These are phyloP conservation scores for Heritiera littoralis DNA, from an alignment of 345 rosid genomes.

Conservation along the genomic window DNA sequence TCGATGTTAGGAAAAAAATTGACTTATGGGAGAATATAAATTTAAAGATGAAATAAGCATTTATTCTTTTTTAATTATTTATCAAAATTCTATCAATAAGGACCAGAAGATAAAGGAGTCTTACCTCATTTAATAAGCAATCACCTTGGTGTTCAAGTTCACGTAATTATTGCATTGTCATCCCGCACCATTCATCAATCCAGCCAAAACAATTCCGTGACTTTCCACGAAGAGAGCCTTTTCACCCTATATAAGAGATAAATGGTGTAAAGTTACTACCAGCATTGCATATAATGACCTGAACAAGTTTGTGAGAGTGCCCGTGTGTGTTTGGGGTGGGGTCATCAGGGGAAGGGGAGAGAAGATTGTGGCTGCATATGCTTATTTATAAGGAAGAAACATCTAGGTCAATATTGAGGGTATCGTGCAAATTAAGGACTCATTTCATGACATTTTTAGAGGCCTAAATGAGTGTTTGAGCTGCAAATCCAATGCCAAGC, in stretches of 20 bases:
- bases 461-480: too few species aligned
- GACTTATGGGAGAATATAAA: background rate
- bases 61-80: background rate
- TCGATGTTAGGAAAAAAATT: background rate
- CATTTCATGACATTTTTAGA: too few species aligned
- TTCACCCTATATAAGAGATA: slow-evolving; percentile 49
- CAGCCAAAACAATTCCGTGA: slow-evolving; percentile 65
- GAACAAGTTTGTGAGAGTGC: too few species aligned
- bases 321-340: too few species aligned
- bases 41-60: background rate
- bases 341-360: too few species aligned
- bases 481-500: too few species aligned
- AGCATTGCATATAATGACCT: too few species aligned
- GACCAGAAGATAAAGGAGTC: background rate
- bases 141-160: slow-evolving; percentile 47
- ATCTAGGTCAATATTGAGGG: too few species aligned
- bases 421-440: too few species aligned
- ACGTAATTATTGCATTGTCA: slow-evolving; percentile 50
- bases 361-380: too few species aligned
- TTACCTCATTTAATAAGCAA: slow-evolving; percentile 44
- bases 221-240: slow-evolving; percentile 60
- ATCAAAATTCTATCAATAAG: background rate
- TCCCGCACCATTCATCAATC: slow-evolving; percentile 74
- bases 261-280: background rate
- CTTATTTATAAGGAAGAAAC: too few species aligned